phyloP scores from a whole-genome alignment of 106 monocot genomes.

The Vanilla planifolia region DNA sequence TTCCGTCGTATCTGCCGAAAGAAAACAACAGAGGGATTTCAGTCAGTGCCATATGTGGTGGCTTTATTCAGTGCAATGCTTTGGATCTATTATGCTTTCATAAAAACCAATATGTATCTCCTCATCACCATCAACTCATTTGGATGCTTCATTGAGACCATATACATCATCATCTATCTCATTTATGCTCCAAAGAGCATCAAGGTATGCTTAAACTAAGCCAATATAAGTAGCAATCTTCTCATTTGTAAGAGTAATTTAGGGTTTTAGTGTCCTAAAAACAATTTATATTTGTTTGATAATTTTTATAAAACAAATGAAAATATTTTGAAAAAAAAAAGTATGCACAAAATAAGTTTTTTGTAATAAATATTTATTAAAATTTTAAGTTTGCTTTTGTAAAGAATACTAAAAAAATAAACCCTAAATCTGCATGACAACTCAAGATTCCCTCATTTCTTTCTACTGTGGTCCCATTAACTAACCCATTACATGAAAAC shows the following conservation, averaged over 20 bases:
- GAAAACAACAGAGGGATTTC: conserved; percentile 63
- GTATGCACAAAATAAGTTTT: no score
- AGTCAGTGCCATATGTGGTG: conserved; percentile 48
- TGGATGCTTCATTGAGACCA: conserved; percentile 54
- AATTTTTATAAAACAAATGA: no score
- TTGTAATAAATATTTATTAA: no score
- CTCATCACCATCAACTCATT: conserved; percentile 66
- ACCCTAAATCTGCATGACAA: no score
- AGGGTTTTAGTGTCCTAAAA: no score
- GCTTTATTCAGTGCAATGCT: conserved; percentile 66
- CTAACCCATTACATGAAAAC: no score
- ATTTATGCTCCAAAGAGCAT: conserved; percentile 26
- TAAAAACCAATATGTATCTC: conserved; percentile 33
- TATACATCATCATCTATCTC: conserved; percentile 57
- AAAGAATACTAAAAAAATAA: no score
- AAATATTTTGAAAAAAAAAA: no score
- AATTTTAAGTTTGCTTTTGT: no score
- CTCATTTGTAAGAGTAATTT: neutral
- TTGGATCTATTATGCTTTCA: conserved; percentile 62
- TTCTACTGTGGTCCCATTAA: no score
- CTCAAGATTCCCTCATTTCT: no score
- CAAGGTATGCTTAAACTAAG: conserved; percentile 8
- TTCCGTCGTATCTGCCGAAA: conserved; percentile 41
- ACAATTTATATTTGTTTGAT: no score
- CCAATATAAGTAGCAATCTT: neutral